A percentile compares a stretch with the other conserved stretches of the same genome.
These are phyloP conservation scores for Phyllosticta capitalensis DNA, from an alignment of 2,329 filamentous ascomycete genomes.

Conservation along the genomic window DNA sequence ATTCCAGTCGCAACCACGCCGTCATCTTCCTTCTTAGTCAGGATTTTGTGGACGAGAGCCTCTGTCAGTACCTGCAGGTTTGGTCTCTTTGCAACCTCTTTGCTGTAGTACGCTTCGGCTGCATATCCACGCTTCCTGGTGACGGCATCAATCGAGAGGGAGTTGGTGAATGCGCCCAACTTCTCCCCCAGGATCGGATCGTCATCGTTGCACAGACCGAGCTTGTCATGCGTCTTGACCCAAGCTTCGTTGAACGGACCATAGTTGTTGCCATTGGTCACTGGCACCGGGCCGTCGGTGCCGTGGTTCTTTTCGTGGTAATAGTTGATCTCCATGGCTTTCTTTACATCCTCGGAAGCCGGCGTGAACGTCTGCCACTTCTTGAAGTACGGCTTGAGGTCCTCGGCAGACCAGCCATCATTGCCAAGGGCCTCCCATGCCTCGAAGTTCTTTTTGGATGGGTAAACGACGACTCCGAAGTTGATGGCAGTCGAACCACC, in stretches of 20 bases:
- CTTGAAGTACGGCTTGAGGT: background rate
- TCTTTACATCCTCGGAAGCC: conserved; percentile 14
- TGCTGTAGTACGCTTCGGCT: conserved; percentile 16
- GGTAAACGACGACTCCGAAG: conserved; percentile 1
- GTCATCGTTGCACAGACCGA: conserved; percentile 8
- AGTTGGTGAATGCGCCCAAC: conserved; percentile 10
- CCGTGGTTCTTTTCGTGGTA: conserved; percentile 10
- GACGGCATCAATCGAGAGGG: conserved; percentile 9
- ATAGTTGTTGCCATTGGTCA: conserved; percentile 6
- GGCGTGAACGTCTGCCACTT: conserved; percentile 3
- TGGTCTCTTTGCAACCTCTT: conserved; percentile 10
- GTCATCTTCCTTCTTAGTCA: conserved; percentile 7
- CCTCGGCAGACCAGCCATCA: conserved; percentile 17
- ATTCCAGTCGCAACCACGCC: conserved; percentile 14
- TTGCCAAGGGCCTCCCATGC: conserved; percentile 18
- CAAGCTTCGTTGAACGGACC: conserved; percentile 14
- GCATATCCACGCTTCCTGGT: conserved; percentile 12
- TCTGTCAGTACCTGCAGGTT: conserved; percentile 17
- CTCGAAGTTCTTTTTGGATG: conserved; percentile 1
- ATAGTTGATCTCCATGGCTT: conserved; percentile 14
- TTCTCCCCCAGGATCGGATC: conserved; percentile 12
- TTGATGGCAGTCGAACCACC: conserved; percentile 27
- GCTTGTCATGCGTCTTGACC: conserved; percentile 11
- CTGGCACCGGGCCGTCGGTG: conserved; percentile 9
- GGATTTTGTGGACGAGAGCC: conserved; percentile 4